Conservation (phyloP, 2,329 filamentous ascomycete genomes). For the Beauveria medogensis region DNA sequence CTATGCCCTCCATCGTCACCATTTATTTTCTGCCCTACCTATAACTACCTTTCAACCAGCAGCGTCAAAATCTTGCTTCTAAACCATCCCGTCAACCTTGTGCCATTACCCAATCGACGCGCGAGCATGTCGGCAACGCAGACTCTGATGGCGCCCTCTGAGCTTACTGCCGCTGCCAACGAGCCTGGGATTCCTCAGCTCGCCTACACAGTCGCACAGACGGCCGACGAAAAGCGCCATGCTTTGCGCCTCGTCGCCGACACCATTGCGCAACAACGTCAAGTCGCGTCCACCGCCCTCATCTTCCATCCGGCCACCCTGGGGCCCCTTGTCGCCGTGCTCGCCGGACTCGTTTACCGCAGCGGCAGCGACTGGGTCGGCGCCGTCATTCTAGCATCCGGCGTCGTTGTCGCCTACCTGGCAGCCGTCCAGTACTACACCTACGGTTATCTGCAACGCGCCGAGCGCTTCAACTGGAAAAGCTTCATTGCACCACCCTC, state of each 20-base stretch:
- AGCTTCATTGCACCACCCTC: conserved; percentile 38
- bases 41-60: neutral
- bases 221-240: conserved; percentile 51
- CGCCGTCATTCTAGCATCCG: conserved; percentile 46
- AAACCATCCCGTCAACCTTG: neutral
- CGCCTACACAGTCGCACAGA: conserved; percentile 45
- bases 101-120: neutral
- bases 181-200: conserved; percentile 44
- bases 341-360: conserved; percentile 32
- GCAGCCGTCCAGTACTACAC: conserved; percentile 53
- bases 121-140: neutral
- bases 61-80: neutral
- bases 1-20: neutral
- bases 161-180: neutral
- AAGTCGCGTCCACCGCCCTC: conserved; percentile 54
- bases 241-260: conserved; percentile 69
- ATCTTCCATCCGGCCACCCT: conserved; percentile 53
- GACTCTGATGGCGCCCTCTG: neutral
- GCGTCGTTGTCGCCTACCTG: conserved; percentile 55
- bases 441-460: conserved; percentile 52
- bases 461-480: conserved; percentile 55
- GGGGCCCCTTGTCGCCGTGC: conserved; percentile 31
- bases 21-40: neutral
- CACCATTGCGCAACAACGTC: conserved; percentile 74
- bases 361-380: conserved; percentile 43